phyloP scores from a whole-genome alignment of 2,329 filamentous ascomycete species.

The Leptodontidium sp. region DNA sequence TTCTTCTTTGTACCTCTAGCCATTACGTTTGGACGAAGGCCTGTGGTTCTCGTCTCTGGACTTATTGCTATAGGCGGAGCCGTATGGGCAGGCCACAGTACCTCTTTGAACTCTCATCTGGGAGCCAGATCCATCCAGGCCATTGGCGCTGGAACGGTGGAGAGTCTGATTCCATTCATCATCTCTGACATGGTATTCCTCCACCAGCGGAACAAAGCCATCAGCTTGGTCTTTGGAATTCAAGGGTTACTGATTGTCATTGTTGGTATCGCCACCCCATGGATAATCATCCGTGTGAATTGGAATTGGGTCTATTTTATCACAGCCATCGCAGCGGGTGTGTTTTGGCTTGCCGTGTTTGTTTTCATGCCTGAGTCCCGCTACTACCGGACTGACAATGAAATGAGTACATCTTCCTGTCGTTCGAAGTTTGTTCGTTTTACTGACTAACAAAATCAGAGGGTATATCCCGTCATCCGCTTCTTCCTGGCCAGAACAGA shows the following conservation, averaged over 20 bases:
- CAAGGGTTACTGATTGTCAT: not conserved
- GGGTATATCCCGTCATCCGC: not conserved
- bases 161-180: slow-evolving; percentile 49
- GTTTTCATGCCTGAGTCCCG: not conserved
- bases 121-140: slow-evolving; percentile 47
- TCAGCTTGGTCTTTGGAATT: not conserved
- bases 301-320: slow-evolving; percentile 8
- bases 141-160: slow-evolving; percentile 46
- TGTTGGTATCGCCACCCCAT: not conserved
- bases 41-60: slow-evolving; percentile 46
- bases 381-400: slow-evolving; percentile 5
- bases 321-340: not conserved
- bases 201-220: slow-evolving; percentile 17
- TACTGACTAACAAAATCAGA: not conserved
- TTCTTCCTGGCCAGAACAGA: not conserved
- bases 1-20: slow-evolving; percentile 23
- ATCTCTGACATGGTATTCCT: slow-evolving; percentile 43
- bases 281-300: not conserved
- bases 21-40: slow-evolving; percentile 48
- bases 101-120: slow-evolving; percentile 46
- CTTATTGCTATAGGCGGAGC: slow-evolving; percentile 46
- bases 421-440: not conserved
- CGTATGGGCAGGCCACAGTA: slow-evolving; percentile 47
- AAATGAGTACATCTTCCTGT: not conserved
- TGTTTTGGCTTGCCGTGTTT: not conserved